Evolutionary conservation across 2,329 filamentous ascomycete genomes (phyloP).

Genomic region (Alternaria viburni): DNA sequence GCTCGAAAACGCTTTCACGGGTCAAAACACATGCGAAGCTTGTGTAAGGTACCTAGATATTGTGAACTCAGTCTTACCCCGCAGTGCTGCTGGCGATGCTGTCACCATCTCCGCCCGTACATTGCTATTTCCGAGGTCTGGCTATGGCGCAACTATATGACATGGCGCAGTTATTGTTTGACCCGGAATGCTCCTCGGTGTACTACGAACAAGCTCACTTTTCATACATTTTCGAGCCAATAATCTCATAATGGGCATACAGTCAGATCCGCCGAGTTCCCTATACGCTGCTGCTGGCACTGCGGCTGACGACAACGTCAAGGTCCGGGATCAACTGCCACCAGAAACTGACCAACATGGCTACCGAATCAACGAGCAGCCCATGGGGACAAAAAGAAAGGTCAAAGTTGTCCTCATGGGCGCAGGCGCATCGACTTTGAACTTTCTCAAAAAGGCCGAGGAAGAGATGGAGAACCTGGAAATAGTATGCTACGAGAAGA

Average conservation of each 20-base stretch:
- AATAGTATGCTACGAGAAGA: constrained; percentile 53
- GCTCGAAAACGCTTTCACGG: neutral
- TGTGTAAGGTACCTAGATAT: neutral
- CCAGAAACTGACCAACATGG: constrained; percentile 50
- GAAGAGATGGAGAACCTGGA: constrained; percentile 51
- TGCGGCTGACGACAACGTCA: constrained; percentile 32
- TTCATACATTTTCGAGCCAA: neutral
- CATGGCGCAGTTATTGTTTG: neutral
- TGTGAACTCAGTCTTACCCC: constrained; percentile 14
- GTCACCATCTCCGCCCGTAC: constrained; percentile 8
- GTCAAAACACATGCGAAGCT: neutral
- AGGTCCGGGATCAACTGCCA: constrained; percentile 34
- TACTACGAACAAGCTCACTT: neutral
- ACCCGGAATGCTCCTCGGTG: neutral
- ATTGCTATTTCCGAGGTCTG: constrained; percentile 20
- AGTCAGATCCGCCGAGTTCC: constrained; percentile 25
- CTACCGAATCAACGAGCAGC: constrained; percentile 52
- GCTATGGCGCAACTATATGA: constrained; percentile 4
- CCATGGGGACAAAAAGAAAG: constrained; percentile 51
- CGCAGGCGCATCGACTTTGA: constrained; percentile 51
- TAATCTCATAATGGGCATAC: constrained; percentile 20
- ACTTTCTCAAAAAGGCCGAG: constrained; percentile 54
- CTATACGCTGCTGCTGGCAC: constrained; percentile 24
- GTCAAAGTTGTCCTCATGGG: constrained; percentile 53
- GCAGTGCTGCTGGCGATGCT: constrained; percentile 10